Evolutionary conservation across 2,329 filamentous ascomycete species (phyloP).

Genomic region (Colletotrichum brevisporum): DNA sequence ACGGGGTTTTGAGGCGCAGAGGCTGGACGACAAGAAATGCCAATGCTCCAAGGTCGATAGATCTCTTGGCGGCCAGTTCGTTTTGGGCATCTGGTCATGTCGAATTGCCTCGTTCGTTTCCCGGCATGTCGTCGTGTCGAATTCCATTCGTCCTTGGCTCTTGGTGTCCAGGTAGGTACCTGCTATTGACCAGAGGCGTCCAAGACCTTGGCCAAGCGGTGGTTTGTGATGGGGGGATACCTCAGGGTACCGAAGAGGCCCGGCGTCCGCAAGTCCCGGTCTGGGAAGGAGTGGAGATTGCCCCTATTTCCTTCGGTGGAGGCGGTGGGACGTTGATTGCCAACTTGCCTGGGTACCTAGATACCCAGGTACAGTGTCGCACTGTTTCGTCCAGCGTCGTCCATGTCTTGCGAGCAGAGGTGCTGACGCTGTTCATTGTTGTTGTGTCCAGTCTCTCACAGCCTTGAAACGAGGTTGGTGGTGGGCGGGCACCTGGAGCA

Average conservation of each 20-base stretch:
- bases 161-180: no score
- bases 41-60: constrained; percentile 24
- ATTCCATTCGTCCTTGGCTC: no score
- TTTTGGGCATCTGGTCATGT: constrained; percentile 5
- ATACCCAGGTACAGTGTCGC: constrained; percentile 8
- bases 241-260: not conserved
- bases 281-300: constrained; percentile 40
- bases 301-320: constrained; percentile 38
- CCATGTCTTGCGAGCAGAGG: not conserved
- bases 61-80: constrained; percentile 32
- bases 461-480: constrained; percentile 35
- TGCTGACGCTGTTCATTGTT: not conserved
- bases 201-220: no score
- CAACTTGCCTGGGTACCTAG: no score
- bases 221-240: no score
- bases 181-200: no score
- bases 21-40: constrained; percentile 33
- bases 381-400: not conserved
- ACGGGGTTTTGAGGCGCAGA: constrained; percentile 26
- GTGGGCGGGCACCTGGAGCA: constrained; percentile 13
- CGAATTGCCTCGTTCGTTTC: not conserved
- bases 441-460: constrained; percentile 18
- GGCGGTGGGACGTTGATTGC: not conserved
- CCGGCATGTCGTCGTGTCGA: no score
- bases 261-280: constrained; percentile 36